A percentile compares a stretch with the other conserved stretches of the same genome.
Evolutionary conservation across 2,329 filamentous ascomycete genomes (phyloP).

Genomic region (Alternaria postmessia): DNA sequence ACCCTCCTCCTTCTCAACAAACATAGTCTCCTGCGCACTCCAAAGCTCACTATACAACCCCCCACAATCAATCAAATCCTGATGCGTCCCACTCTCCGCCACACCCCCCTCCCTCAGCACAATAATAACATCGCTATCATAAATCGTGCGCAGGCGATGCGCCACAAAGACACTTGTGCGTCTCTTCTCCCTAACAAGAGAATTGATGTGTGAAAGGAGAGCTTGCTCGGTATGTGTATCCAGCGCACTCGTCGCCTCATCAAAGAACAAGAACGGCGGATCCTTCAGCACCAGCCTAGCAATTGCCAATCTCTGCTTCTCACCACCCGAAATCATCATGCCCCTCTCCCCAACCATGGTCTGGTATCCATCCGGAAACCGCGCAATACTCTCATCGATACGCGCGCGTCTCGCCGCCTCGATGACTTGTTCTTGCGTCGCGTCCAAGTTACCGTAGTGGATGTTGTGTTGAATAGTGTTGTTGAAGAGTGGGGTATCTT

Average conservation of each 20-base stretch:
- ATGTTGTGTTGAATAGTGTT: conserved; percentile 97
- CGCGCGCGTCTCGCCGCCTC: conserved; percentile 82
- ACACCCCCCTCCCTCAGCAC: conserved; percentile 85
- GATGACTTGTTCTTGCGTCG: conserved; percentile 74
- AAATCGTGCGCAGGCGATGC: conserved; percentile 90
- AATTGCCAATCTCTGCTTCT: conserved; percentile 90
- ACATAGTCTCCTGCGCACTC: conserved; percentile 65
- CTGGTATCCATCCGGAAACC: conserved; percentile 85
- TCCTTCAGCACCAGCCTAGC: conserved; percentile 87
- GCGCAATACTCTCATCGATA: conserved; percentile 76
- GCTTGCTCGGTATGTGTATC: conserved; percentile 95
- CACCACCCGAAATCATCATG: conserved; percentile 95
- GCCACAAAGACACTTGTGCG: conserved; percentile 95
- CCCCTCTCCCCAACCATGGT: conserved; percentile 94
- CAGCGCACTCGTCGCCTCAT: conserved; percentile 90
- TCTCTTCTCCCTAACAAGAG: conserved; percentile 84
- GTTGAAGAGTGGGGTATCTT: conserved; percentile 97
- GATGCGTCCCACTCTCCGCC: conserved; percentile 89
- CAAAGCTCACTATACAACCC: conserved; percentile 90
- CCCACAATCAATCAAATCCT: conserved; percentile 77
- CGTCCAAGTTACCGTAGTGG: conserved; percentile 84
- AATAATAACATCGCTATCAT: conserved; percentile 89
- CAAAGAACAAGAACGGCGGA: conserved; percentile 89
- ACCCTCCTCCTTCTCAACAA: conserved; percentile 30
- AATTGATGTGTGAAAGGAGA: conserved; percentile 90